Evolutionary conservation across 345 rosid species (phyloP).

Genomic region (Odontarrhena argentea): DNA sequence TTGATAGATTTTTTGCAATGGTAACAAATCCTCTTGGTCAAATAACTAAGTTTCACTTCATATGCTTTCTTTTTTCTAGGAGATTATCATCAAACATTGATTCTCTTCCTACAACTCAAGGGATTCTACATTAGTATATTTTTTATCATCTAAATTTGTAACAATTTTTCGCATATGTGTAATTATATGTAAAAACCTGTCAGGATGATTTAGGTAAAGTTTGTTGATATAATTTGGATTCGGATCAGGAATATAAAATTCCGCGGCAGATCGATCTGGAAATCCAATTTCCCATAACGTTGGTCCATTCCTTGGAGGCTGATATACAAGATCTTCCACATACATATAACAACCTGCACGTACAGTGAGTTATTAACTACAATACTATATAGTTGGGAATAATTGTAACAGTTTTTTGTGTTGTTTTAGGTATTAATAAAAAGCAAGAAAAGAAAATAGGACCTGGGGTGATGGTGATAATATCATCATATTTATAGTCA

Average conservation of each 20-base stretch:
- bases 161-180: not conserved
- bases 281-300: conserved; percentile 94
- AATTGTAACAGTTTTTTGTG: conserved; percentile 1
- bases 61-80: too few species aligned
- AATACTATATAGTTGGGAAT: not conserved
- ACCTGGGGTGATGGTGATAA: conserved; percentile 61
- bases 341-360: conserved; percentile 55
- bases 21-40: too few species aligned
- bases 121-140: too few species aligned
- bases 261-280: conserved; percentile 82
- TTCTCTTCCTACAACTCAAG: not conserved
- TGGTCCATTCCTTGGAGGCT: conserved; percentile 85
- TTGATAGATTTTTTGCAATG: too few species aligned
- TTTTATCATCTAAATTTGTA: not conserved
- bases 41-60: too few species aligned
- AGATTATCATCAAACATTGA: not conserved
- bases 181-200: conserved; percentile 47
- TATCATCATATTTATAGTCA: conserved; percentile 57
- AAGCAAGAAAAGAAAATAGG: not conserved
- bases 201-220: conserved; percentile 73
- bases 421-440: not conserved
- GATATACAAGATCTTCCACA: conserved; percentile 61
- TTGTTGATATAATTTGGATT: conserved; percentile 66
- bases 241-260: conserved; percentile 81
- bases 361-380: not conserved